A percentile compares a stretch with the other conserved stretches of the same genome.
Conservation (phyloP, 495 filamentous ascomycete genomes). For the Neurospora sp. region DNA sequence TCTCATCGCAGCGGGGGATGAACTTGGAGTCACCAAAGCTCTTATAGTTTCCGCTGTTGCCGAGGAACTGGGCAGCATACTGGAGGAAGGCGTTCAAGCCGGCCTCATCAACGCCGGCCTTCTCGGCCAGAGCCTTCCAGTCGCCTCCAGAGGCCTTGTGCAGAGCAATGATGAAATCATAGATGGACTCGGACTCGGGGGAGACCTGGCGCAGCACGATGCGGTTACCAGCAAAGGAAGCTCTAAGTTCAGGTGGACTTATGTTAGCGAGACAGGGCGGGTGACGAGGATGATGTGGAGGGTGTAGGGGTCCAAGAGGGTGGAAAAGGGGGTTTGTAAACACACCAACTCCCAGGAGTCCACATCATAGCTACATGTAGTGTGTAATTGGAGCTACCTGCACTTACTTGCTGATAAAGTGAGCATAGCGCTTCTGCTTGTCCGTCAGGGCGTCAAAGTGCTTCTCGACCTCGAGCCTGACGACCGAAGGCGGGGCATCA, state of each 20-base stretch:
- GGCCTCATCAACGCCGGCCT: constrained; percentile 59
- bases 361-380: background rate
- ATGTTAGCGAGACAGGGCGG: constrained; percentile 1
- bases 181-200: constrained; percentile 82
- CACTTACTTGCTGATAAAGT: constrained; percentile 74
- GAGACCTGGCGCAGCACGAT: constrained; percentile 83
- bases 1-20: constrained; percentile 63
- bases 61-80: constrained; percentile 82
- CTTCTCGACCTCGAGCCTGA: constrained; percentile 73
- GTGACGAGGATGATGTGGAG: background rate
- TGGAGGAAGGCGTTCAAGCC: constrained; percentile 69
- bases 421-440: constrained; percentile 78
- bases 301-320: background rate
- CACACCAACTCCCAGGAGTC: background rate
- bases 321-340: background rate
- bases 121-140: constrained; percentile 60
- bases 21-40: constrained; percentile 94
- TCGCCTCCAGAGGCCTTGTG: constrained; percentile 65
- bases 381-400: background rate
- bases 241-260: constrained; percentile 38
- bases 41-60: constrained; percentile 93
- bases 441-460: constrained; percentile 80
- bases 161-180: constrained; percentile 78
- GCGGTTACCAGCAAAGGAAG: constrained; percentile 73
- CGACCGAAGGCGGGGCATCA: constrained; percentile 80